Evolutionary conservation across 192 early-diverging fungal species (phyloP).

Genomic region (Coemansia sp.): DNA sequence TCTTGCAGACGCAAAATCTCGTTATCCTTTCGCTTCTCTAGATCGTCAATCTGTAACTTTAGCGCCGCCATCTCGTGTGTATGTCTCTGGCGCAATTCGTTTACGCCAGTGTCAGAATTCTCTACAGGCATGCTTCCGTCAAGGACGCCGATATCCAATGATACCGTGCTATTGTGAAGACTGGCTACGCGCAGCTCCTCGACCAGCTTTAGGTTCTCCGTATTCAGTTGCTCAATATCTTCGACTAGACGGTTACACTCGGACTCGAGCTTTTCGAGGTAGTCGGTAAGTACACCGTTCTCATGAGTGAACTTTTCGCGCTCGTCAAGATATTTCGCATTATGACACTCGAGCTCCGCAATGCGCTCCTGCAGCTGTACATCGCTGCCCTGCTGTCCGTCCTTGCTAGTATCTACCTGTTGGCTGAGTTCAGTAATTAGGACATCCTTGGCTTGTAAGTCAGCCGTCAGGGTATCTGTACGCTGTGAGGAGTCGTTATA

Average conservation of each 20-base stretch:
- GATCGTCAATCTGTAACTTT: constrained; percentile 53
- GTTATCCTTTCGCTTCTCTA: constrained; percentile 59
- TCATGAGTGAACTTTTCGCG: constrained; percentile 37
- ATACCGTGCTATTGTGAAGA: constrained; percentile 48
- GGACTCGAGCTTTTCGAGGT: constrained; percentile 62
- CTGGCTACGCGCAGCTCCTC: constrained; percentile 50
- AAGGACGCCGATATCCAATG: constrained; percentile 45
- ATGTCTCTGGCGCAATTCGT: constrained; percentile 38
- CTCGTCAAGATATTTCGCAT: constrained; percentile 58
- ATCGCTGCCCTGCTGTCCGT: not conserved
- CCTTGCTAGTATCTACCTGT: not conserved
- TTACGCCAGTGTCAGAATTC: constrained; percentile 1
- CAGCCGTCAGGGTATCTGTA: not conserved
- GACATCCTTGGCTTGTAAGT: constrained; percentile 5
- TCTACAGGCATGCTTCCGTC: constrained; percentile 20
- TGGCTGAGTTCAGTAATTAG: constrained; percentile 7
- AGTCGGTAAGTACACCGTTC: constrained; percentile 27
- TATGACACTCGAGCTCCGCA: constrained; percentile 56
- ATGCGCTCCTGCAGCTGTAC: constrained; percentile 43
- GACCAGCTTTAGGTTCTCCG: constrained; percentile 53
- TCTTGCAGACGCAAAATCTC: constrained; percentile 61
- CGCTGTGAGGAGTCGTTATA: not conserved
- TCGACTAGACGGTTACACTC: constrained; percentile 72
- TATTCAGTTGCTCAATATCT: constrained; percentile 70
- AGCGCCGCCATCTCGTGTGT: constrained; percentile 53